These are phyloP conservation scores for Sporothrix dimorphospora DNA, from an alignment of 2,329 filamentous ascomycete species.

Conservation along the genomic window DNA sequence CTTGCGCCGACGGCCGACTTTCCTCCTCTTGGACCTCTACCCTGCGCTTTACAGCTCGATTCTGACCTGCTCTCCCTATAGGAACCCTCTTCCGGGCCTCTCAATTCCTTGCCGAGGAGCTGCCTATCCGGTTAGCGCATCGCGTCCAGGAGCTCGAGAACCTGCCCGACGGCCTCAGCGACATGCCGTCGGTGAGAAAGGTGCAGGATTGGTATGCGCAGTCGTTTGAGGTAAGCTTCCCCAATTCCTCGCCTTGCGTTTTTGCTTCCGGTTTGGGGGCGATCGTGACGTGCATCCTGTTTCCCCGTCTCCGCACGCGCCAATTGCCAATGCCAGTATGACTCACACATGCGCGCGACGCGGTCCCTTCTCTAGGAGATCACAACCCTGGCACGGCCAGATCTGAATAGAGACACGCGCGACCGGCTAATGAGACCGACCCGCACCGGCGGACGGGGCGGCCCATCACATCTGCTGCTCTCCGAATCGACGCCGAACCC, in stretches of 20 bases:
- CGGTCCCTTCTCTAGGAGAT: conserved; percentile 70
- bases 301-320: neutral
- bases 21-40: neutral
- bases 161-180: conserved; percentile 91
- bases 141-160: conserved; percentile 92
- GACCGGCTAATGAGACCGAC: conserved; percentile 74
- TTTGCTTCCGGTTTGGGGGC: conserved; percentile 24
- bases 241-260: conserved; percentile 38
- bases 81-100: conserved; percentile 96
- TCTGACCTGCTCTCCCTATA: conserved; percentile 42
- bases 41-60: neutral
- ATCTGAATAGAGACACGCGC: conserved; percentile 73
- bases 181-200: conserved; percentile 95
- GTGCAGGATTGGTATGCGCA: conserved; percentile 99
- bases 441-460: conserved; percentile 58
- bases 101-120: conserved; percentile 96
- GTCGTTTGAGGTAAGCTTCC: conserved; percentile 81
- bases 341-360: conserved; percentile 33
- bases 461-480: conserved; percentile 59
- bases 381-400: conserved; percentile 79
- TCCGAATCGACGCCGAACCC: conserved; percentile 87
- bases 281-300: conserved; percentile 1
- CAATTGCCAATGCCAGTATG: conserved; percentile 11
- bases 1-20: neutral
- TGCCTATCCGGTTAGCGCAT: conserved; percentile 94